A percentile compares a stretch with the other conserved stretches of the same genome.
These are phyloP conservation scores for Penicillium simplicissimum DNA, from an alignment of 495 filamentous ascomycete species.

Conservation along the genomic window DNA sequence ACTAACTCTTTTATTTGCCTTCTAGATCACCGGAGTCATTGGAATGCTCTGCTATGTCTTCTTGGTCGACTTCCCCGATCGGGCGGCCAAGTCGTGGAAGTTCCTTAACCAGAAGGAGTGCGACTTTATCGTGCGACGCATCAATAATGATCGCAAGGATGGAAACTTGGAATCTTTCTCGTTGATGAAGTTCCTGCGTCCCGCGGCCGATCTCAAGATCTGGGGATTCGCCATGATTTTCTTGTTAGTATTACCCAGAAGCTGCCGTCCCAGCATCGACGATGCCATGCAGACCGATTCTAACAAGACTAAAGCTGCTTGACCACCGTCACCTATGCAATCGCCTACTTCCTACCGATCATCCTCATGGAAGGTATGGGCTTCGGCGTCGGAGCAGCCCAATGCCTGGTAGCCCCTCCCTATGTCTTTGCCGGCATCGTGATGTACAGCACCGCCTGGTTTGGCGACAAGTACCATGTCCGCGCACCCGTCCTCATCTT, in stretches of 20 bases:
- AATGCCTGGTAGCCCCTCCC: slow-evolving; percentile 66
- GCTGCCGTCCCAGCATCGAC: background rate
- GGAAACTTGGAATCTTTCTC: slow-evolving; percentile 51
- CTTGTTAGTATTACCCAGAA: slow-evolving; percentile 35
- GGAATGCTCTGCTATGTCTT: slow-evolving; percentile 49
- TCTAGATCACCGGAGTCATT: slow-evolving; percentile 43
- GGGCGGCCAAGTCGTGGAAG: slow-evolving; percentile 50
- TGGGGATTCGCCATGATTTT: slow-evolving; percentile 63
- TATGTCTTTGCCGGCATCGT: slow-evolving; percentile 60
- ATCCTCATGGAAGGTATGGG: slow-evolving; percentile 60
- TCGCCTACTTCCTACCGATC: slow-evolving; percentile 68
- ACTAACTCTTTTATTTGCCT: background rate
- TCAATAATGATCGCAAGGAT: slow-evolving; percentile 60
- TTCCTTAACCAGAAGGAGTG: slow-evolving; percentile 53
- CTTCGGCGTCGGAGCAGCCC: slow-evolving; percentile 54
- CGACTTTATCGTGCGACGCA: slow-evolving; percentile 58
- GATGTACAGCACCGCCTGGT: slow-evolving; percentile 54
- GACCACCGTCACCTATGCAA: slow-evolving; percentile 62
- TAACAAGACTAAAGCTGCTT: slow-evolving; percentile 35
- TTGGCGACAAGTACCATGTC: slow-evolving; percentile 57
- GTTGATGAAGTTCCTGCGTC: slow-evolving; percentile 48
- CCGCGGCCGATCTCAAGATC: slow-evolving; percentile 56
- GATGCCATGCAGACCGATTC: background rate
- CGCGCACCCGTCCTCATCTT: slow-evolving; percentile 59
- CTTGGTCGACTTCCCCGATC: slow-evolving; percentile 62